Base-by-base conservation (phyloP, 305 asterid genomes). In the Fraxinus nigra region DNA sequence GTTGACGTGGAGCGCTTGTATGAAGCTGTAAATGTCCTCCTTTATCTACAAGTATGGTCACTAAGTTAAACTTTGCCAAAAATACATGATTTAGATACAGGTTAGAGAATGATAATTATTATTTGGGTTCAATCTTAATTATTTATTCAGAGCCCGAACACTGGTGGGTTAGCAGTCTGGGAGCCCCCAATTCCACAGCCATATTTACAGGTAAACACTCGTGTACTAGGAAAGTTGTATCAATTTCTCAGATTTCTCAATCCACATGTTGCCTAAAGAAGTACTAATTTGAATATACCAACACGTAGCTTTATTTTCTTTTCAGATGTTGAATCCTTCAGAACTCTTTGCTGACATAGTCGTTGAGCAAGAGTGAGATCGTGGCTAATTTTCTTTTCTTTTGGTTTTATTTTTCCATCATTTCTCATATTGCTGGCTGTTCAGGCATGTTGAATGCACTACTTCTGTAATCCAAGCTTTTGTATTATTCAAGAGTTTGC, bases 261-360 rank as follows among this genome's bases (percentile, higher is more conserved):
- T 38, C 46, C 38, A 35, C 5, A 35, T 35, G 38, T 38, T 38
- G 3, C 46, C 38, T 1, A 38, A 38, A 38, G 13, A 16, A 40
- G 20, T 54, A 34, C 5, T 35, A 16, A 1, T 34, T 7, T 35
- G 38, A 35, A 35, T 35, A 33, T 33, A 32, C 37, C 37, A 33
- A 33, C 8, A 0, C 1, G 38, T 35, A 35, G 5, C 38, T 1
- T 35, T 35, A 35, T 35, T 4, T 35, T 34, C 4, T 40, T 40
- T 40, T 40, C 4, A 91, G 94, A 89, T 81, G 48, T 82, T 94
- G 90, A 94, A 94, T 82, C 97, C 98, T 56, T 92, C 98, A 5
- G 97, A 94, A 86, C 88, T 92, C 43, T 94, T 94, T 61, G 97
- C 97, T 0, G 97, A 92, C 82, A 92, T 94, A 75, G 95, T 94